Evolutionary conservation across 2,329 filamentous ascomycete species (phyloP), one percentile per base, ranked within the genome.

Genomic region (Neofusicoccum cordaticola): DNA sequence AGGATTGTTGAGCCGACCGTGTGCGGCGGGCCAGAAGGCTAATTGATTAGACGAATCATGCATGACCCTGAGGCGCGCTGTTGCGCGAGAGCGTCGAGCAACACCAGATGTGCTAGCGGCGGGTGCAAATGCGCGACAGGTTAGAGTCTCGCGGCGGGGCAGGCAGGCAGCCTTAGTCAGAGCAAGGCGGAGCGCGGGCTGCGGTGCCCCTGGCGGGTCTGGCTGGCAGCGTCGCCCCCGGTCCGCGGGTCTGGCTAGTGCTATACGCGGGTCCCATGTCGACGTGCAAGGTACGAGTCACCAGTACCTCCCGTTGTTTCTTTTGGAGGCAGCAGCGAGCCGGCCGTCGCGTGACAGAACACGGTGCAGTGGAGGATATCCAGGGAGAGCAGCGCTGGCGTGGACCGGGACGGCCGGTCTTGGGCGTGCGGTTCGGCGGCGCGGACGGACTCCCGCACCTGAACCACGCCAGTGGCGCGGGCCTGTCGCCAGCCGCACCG

Each of bases 201-300:
- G 53, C 53, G 39, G 34, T 58, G 53, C 53, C 53, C 53, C 22
- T 41, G 53, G 53, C 39, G 45, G 39, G 53, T 17, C 19, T 31
- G 27, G 27, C 27, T 31, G 53, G 44, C 53, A 42, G 39, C 53
- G 22, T 58, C 53, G 53, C 53, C 41, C 53, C 53, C 53, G 53
- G 53, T 13, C 34, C 13, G 39, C 19, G 41, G 41, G 34, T 19
- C 22, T 15, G 53, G 9, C 39, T 58, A 58, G 37, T 27, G 48
- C 8, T 51, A 19, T 22, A 17, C 15, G 19, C 19, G 51, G 35
- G 51, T n/a, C 51, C 51, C 51, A 53, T 39, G 52, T 44, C 52
- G 52, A 56, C n/a, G 17, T 9, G 22, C 13, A 17, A 34, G 22
- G 7, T 53, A 39, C 51, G 13, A 34, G 48, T 35, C 27, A 12